Conservation (phyloP, 164 flowering plant genomes). For the Nelumbo lutea region DNA sequence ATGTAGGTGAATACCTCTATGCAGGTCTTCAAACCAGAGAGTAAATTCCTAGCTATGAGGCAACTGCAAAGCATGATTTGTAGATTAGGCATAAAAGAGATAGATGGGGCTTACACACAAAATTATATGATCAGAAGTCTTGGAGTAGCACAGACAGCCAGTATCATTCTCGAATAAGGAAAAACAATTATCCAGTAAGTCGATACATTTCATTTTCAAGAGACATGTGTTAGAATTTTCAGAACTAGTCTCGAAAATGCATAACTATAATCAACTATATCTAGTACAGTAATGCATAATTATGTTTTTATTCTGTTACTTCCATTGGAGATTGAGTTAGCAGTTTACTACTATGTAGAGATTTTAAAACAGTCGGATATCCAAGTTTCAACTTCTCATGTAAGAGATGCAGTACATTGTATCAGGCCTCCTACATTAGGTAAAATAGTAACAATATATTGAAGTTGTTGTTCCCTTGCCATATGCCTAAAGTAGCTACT, state of each 20-base stretch:
- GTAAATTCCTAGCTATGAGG: constrained; percentile 84
- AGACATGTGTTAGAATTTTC: background rate
- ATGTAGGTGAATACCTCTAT: constrained; percentile 74
- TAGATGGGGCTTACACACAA: background rate
- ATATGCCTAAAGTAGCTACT: background rate
- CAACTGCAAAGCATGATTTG: constrained; percentile 54
- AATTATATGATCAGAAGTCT: background rate
- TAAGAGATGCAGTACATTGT: background rate
- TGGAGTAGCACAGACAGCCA: constrained; percentile 5
- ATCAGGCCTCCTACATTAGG: background rate
- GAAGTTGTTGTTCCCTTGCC: background rate
- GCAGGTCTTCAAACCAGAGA: constrained; percentile 94
- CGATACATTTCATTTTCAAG: background rate
- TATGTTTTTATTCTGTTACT: background rate
- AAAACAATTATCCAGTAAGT: background rate
- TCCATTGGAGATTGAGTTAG: background rate
- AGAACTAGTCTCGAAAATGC: background rate
- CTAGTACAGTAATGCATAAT: background rate
- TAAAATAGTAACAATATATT: background rate
- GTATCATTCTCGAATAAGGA: background rate
- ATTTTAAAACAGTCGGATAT: background rate
- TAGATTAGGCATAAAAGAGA: background rate
- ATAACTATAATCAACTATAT: background rate
- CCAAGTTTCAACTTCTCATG: background rate
- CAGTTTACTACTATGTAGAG: background rate